Evolutionary conservation across 805 yeast genomes (phyloP).

Genomic region (Candida easanensis): DNA sequence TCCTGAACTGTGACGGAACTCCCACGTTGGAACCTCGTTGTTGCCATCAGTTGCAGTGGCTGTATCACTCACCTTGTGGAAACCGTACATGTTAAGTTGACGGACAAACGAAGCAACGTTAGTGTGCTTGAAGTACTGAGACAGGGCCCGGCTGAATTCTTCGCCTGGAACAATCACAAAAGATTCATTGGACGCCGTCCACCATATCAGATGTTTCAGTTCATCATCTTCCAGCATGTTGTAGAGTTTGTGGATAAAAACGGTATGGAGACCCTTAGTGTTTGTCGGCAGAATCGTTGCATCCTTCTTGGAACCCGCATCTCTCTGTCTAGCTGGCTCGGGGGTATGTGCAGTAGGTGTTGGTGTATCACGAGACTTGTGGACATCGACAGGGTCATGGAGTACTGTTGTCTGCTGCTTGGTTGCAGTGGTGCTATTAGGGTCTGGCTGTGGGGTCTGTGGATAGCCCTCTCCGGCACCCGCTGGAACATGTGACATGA

Average conservation of each 20-base stretch:
- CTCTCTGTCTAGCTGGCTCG: slow-evolving; percentile 3
- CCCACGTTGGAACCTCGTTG: slow-evolving; percentile 54
- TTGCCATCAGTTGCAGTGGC: slow-evolving; percentile 4
- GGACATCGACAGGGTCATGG: neutral
- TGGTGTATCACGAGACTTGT: neutral
- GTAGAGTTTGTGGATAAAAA: slow-evolving; percentile 86
- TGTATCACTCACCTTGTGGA: slow-evolving; percentile 15
- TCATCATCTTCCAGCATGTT: slow-evolving; percentile 82
- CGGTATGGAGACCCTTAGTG: slow-evolving; percentile 38
- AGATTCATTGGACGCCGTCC: slow-evolving; percentile 70
- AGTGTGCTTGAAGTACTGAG: slow-evolving; percentile 73
- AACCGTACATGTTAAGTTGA: slow-evolving; percentile 53
- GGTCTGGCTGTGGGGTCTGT: no score
- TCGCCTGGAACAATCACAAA: slow-evolving; percentile 84
- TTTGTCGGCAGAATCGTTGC: slow-evolving; percentile 18
- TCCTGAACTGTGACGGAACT: slow-evolving; percentile 81
- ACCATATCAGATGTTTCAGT: slow-evolving; percentile 77
- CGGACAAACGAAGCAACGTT: slow-evolving; percentile 78
- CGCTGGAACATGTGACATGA: no score
- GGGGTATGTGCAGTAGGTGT: neutral
- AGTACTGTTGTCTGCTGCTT: no score
- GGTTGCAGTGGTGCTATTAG: no score
- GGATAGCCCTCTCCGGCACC: no score
- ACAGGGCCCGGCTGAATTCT: slow-evolving; percentile 71
- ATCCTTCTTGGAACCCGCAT: slow-evolving; percentile 19